These are phyloP conservation scores for Achaetomiella virescens DNA, from an alignment of 495 filamentous ascomycete species.

Conservation along the genomic window DNA sequence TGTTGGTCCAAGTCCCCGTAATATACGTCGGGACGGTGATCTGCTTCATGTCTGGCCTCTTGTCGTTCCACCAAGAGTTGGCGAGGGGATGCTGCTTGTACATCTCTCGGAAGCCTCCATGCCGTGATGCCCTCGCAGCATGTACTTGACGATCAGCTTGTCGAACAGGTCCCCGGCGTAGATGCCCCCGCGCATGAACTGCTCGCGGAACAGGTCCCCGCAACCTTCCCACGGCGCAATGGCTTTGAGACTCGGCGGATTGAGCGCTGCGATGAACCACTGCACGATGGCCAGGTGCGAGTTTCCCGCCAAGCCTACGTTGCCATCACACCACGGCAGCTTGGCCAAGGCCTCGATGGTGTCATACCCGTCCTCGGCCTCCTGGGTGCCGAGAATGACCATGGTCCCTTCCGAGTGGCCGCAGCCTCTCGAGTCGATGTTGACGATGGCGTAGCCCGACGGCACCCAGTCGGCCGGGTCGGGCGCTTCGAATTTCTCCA, in stretches of 20 bases:
- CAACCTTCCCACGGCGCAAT: slow-evolving; percentile 1
- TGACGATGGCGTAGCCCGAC: neutral
- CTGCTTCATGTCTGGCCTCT: neutral
- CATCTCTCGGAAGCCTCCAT: slow-evolving; percentile 1
- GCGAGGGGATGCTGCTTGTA: neutral
- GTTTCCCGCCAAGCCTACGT: neutral
- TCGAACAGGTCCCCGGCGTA: neutral
- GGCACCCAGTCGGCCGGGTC: slow-evolving; percentile 1
- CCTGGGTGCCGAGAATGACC: neutral
- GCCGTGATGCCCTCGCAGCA: neutral
- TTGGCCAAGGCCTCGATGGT: neutral
- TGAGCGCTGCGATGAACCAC: slow-evolving; percentile 1
- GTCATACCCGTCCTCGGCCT: neutral
- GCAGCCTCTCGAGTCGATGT: neutral
- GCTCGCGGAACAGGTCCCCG: slow-evolving; percentile 1
- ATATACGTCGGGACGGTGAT: neutral
- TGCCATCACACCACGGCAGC: neutral
- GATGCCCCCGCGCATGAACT: neutral
- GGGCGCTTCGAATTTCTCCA: neutral
- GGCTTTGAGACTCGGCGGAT: neutral
- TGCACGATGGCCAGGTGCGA: neutral
- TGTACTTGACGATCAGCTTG: slow-evolving; percentile 3
- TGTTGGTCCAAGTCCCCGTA: slow-evolving; percentile 2
- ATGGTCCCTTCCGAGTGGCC: neutral
- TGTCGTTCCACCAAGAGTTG: slow-evolving; percentile 1